Conservation (phyloP, 441 rosid genomes). For the Populus hybrid region DNA sequence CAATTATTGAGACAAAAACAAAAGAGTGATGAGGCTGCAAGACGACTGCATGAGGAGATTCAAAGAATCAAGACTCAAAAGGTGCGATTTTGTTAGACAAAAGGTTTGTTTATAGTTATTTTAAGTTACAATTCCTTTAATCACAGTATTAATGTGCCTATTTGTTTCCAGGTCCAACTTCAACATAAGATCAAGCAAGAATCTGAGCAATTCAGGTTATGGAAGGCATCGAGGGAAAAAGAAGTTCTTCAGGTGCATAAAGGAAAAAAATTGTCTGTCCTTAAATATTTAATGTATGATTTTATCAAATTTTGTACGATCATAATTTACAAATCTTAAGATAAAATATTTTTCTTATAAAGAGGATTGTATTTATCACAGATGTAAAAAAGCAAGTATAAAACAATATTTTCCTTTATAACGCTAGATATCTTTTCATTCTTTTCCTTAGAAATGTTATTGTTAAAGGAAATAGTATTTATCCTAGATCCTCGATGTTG, state of each 20-base stretch:
- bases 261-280: background rate
- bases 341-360: too few species aligned
- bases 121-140: background rate
- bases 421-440: too few species aligned
- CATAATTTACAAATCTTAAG: background rate
- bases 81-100: conserved; percentile 32
- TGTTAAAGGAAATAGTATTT: background rate
- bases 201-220: conserved; percentile 85
- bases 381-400: background rate
- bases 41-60: conserved; percentile 82
- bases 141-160: conserved; percentile 11
- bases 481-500: background rate
- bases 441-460: background rate
- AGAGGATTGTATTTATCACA: background rate
- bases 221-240: conserved; percentile 92
- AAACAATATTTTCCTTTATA: background rate
- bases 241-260: conserved; percentile 92
- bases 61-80: conserved; percentile 89
- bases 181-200: conserved; percentile 98
- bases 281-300: background rate
- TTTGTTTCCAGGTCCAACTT: conserved; percentile 66
- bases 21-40: conserved; percentile 91
- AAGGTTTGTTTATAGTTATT: background rate
- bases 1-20: conserved; percentile 94
- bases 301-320: background rate